These are phyloP conservation scores for Gossypium ekmanianum DNA, from an alignment of 345 rosid genomes.

Conservation along the genomic window DNA sequence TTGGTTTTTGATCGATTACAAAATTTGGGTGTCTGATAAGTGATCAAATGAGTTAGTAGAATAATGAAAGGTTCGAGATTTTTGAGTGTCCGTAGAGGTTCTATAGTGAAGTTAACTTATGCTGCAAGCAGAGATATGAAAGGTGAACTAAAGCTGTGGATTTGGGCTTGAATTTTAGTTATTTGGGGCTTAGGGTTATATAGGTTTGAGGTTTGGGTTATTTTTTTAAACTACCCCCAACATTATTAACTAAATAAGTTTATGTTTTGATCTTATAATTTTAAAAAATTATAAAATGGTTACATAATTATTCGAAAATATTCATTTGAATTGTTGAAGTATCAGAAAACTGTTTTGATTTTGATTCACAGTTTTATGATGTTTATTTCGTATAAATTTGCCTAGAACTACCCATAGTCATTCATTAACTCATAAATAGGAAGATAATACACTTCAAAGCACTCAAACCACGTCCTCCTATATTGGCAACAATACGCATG, in stretches of 20 bases:
- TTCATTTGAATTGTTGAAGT: too few species aligned
- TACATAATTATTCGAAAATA: too few species aligned
- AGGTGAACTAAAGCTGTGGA: background rate
- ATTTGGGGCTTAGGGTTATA: too few species aligned
- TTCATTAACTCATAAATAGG: rapidly evolving
- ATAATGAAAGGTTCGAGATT: background rate
- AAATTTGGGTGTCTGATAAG: background rate
- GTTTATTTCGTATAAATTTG: too few species aligned
- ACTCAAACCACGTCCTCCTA: rapidly evolving
- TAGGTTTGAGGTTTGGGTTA: too few species aligned
- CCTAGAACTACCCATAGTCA: rapidly evolving
- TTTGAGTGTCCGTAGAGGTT: too few species aligned
- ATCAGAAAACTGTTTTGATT: too few species aligned
- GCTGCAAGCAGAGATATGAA: background rate
- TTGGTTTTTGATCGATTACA: background rate
- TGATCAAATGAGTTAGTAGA: background rate
- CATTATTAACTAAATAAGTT: too few species aligned
- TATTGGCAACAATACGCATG: rapidly evolving
- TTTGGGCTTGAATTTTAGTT: background rate
- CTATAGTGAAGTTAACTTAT: background rate
- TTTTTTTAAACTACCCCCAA: too few species aligned
- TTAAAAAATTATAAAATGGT: too few species aligned
- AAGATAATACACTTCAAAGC: rapidly evolving
- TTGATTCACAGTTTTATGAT: too few species aligned
- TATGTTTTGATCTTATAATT: too few species aligned